These are phyloP conservation scores for Sporothrix sp. DNA, from an alignment of 2,329 filamentous ascomycete genomes.

Conservation along the genomic window DNA sequence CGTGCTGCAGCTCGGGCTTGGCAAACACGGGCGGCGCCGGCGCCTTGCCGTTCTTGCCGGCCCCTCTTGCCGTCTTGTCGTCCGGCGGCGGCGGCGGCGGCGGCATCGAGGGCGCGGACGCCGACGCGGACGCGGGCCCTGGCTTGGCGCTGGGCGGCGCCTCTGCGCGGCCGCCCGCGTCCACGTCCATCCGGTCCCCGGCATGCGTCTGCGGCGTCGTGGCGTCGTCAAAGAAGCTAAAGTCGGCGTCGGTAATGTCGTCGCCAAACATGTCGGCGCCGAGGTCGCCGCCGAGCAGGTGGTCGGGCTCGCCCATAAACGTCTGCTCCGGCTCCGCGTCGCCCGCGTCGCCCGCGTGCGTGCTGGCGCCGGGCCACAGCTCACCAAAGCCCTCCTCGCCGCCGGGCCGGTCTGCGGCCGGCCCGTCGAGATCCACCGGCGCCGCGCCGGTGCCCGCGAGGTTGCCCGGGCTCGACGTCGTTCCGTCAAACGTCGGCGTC, in stretches of 20 bases:
- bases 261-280: conserved; percentile 62
- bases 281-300: conserved; percentile 61
- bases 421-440: conserved; percentile 30
- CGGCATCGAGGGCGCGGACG: not conserved
- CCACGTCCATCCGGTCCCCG: conserved; percentile 18
- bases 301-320: conserved; percentile 38
- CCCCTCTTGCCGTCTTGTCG: not conserved
- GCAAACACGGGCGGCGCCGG: conserved; percentile 35
- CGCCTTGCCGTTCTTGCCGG: not conserved
- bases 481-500: conserved; percentile 48
- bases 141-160: no score
- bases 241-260: conserved; percentile 74
- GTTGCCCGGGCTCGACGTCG: conserved; percentile 46
- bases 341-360: conserved; percentile 18
- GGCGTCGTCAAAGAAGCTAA: conserved; percentile 78
- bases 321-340: conserved; percentile 31
- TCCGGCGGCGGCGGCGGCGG: not conserved
- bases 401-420: conserved; percentile 20
- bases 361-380: conserved; percentile 34
- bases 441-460: conserved; percentile 23
- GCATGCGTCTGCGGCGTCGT: conserved; percentile 36
- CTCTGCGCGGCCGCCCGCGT: not conserved
- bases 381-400: conserved; percentile 26
- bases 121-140: no score
- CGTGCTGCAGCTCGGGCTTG: conserved; percentile 51